Conservation (phyloP, 306 rosid genomes). For the Cicer cuneatum region DNA sequence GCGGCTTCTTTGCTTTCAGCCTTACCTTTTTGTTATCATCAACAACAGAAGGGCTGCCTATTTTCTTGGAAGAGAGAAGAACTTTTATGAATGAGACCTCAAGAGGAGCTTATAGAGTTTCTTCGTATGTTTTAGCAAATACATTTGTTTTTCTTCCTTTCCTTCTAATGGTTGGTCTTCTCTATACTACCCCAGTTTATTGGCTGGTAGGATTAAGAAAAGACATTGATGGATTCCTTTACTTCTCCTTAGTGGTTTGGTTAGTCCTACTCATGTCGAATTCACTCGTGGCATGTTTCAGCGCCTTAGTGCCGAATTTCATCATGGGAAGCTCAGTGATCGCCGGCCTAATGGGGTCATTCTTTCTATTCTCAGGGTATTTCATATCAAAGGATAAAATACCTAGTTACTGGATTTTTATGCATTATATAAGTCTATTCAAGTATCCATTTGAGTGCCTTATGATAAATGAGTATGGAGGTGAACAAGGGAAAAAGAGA, state of each 20-base stretch:
- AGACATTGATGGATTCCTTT: slow-evolving; percentile 65
- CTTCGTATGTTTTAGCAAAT: slow-evolving; percentile 72
- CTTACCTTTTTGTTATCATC: slow-evolving; percentile 78
- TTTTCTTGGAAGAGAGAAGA: slow-evolving; percentile 78
- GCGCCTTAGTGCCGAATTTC: slow-evolving; percentile 93
- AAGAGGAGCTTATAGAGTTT: slow-evolving; percentile 81
- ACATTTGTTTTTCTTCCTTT: slow-evolving; percentile 70
- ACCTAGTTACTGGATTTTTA: slow-evolving; percentile 88
- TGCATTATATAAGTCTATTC: slow-evolving; percentile 88
- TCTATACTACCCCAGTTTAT: slow-evolving; percentile 70
- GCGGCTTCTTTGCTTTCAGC: slow-evolving; percentile 77
- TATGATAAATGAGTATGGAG: slow-evolving; percentile 93
- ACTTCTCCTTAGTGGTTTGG: slow-evolving; percentile 77
- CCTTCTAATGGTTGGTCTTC: slow-evolving; percentile 62
- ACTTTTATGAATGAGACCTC: slow-evolving; percentile 77
- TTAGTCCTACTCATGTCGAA: slow-evolving; percentile 76
- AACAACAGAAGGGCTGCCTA: slow-evolving; percentile 76
- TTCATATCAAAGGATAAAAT: slow-evolving; percentile 82
- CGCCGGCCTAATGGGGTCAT: slow-evolving; percentile 93
- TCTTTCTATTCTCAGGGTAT: slow-evolving; percentile 95
- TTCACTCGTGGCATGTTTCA: slow-evolving; percentile 91
- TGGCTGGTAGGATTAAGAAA: slow-evolving; percentile 77
- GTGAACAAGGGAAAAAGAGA: slow-evolving; percentile 62
- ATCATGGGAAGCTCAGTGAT: slow-evolving; percentile 87
- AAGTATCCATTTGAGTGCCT: slow-evolving; percentile 98